phyloP scores from a whole-genome alignment of 1,139 yeast genomes.

The Yamadazyma epiphylla region DNA sequence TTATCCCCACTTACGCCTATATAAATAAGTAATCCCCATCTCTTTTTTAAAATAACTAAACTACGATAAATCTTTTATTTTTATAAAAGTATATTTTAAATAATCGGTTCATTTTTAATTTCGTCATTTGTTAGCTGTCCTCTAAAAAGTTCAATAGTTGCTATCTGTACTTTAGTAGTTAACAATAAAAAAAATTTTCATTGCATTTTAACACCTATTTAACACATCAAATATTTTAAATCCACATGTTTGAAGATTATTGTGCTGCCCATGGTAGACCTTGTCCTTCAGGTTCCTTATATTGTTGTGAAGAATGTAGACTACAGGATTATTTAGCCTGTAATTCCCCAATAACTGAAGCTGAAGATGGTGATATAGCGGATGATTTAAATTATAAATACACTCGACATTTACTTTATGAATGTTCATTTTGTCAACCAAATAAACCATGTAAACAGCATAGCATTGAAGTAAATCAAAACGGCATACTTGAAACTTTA shows the following conservation, averaged over 20 bases:
- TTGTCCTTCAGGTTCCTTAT: conserved; percentile 14
- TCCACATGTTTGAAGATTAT: conserved; percentile 17
- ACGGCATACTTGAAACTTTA: conserved; percentile 7
- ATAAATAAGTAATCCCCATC: no score
- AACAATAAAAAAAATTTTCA: no score
- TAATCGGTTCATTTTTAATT: no score
- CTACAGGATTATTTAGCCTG: conserved; percentile 10
- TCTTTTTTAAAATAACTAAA: no score
- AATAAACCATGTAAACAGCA: conserved; percentile 5
- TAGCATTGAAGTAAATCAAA: not conserved
- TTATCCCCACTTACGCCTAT: no score
- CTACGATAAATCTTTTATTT: no score
- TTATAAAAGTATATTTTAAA: no score
- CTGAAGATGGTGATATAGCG: conserved; percentile 2
- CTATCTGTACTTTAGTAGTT: no score
- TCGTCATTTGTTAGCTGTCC: no score
- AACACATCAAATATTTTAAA: no score
- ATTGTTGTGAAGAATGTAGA: conserved; percentile 18
- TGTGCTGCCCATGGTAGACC: conserved; percentile 17
- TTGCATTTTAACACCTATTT: no score
- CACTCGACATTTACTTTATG: conserved; percentile 7
- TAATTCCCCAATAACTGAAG: not conserved
- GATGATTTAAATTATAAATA: not conserved
- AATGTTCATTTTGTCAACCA: conserved; percentile 12
- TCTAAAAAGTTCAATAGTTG: no score